phyloP scores from a whole-genome alignment of 1,284 basidiomycete species.

The Tilletia setariae region DNA sequence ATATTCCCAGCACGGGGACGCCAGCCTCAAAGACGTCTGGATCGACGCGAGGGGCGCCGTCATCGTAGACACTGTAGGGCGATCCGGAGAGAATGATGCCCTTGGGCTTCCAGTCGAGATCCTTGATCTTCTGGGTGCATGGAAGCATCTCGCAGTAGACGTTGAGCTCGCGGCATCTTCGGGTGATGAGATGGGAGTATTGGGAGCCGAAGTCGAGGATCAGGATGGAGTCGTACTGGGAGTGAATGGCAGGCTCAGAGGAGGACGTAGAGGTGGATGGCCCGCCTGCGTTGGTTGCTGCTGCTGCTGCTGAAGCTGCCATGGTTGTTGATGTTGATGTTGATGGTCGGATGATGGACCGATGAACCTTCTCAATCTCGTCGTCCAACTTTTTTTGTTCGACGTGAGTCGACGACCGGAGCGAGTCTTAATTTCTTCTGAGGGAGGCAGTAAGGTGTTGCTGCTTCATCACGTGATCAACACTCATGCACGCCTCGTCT shows the following conservation, averaged over 20 bases:
- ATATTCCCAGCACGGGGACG: conserved; percentile 92
- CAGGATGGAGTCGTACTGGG: conserved; percentile 92
- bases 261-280: not conserved
- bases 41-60: conserved; percentile 88
- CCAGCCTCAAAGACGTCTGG: conserved; percentile 87
- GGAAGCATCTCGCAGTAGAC: conserved; percentile 98
- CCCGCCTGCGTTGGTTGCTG: not conserved
- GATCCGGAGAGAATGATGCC: conserved; percentile 98
- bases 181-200: conserved; percentile 97
- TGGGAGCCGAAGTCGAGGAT: conserved; percentile 98
- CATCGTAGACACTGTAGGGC: conserved; percentile 95
- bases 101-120: conserved; percentile 90
- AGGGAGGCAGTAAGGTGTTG: no score
- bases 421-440: not conserved
- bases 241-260: conserved; percentile 68
- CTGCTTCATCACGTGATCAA: no score
- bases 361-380: not conserved
- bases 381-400: not conserved
- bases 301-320: not conserved
- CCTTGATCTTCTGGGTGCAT: conserved; percentile 86
- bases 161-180: conserved; percentile 95
- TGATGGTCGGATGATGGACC: not conserved
- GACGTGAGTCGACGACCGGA: not conserved
- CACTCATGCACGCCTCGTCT: no score
- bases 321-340: not conserved